Conservation (phyloP, 805 yeast species). For the Saccharomycopsis babjevae region DNA sequence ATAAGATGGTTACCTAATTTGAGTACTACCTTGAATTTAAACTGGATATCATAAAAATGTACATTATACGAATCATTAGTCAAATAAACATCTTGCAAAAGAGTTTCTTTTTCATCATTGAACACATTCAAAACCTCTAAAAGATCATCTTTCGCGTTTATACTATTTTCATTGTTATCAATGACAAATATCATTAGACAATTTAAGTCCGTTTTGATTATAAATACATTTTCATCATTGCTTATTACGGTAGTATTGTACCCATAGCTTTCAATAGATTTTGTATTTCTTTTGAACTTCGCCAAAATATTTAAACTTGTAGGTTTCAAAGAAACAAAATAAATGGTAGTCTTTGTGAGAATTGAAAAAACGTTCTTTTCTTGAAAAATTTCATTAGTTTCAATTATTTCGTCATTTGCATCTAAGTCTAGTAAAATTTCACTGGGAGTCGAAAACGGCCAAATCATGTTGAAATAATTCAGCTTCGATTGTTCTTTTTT, state of each 20-base stretch:
- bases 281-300: not conserved
- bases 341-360: not conserved
- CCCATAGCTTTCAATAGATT: conserved; percentile 32
- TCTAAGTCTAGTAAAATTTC: not conserved
- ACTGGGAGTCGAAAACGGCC: not conserved
- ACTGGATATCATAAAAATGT: conserved; percentile 18
- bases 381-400: not conserved
- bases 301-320: not conserved
- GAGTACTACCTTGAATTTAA: conserved; percentile 23
- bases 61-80: conserved; percentile 2
- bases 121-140: conserved; percentile 9
- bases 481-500: not conserved
- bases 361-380: not conserved
- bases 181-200: conserved; percentile 31
- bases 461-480: not conserved
- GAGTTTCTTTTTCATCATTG: conserved; percentile 7
- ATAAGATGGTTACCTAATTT: conserved; percentile 22
- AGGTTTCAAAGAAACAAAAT: not conserved
- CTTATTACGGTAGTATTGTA: conserved; percentile 20
- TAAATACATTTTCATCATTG: conserved; percentile 17
- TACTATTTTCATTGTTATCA: conserved; percentile 1
- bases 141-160: conserved; percentile 1
- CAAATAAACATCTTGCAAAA: conserved; percentile 15
- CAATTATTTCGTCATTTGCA: not conserved
- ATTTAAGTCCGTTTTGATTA: conserved; percentile 28